Percentiles rank a stretch among this genome's conserved stretches.
These are phyloP conservation scores for Meripilus lineatus DNA, from an alignment of 1,284 basidiomycete genomes.

Conservation along the genomic window DNA sequence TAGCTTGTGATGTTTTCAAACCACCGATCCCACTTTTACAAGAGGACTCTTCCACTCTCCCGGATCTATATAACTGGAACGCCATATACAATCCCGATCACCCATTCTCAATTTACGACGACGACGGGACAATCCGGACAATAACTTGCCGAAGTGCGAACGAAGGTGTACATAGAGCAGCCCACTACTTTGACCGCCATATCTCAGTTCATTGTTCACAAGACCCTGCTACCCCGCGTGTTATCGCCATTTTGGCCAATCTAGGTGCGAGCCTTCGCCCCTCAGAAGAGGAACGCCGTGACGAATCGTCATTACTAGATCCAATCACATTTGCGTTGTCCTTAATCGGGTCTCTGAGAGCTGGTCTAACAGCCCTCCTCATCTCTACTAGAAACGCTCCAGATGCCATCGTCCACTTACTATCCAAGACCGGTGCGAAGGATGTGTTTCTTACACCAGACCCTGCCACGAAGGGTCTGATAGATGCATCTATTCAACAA, in stretches of 20 bases:
- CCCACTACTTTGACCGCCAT: slow-evolving; percentile 1
- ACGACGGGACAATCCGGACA: slow-evolving; percentile 6
- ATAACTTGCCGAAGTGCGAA: slow-evolving; percentile 11
- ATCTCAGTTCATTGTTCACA: not conserved
- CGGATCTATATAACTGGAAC: slow-evolving; percentile 30
- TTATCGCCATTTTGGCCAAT: slow-evolving; percentile 12
- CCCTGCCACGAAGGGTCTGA: slow-evolving; percentile 19
- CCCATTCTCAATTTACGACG: slow-evolving; percentile 24
- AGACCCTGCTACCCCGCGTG: not conserved
- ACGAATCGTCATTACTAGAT: slow-evolving; percentile 18
- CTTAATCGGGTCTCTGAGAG: slow-evolving; percentile 23
- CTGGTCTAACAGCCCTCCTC: slow-evolving; percentile 29
- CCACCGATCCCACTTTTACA: not conserved
- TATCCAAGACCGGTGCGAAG: slow-evolving; percentile 22
- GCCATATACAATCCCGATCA: slow-evolving; percentile 21
- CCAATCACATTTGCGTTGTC: slow-evolving; percentile 28
- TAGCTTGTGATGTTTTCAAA: slow-evolving; percentile 1
- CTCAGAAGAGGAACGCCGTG: not conserved
- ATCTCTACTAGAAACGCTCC: slow-evolving; percentile 37
- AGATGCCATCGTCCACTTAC: slow-evolving; percentile 30
- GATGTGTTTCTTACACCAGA: slow-evolving; percentile 28
- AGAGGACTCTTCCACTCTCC: slow-evolving; percentile 8
- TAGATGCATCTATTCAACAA: slow-evolving; percentile 5
- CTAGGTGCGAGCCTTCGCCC: slow-evolving; percentile 7
- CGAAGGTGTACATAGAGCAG: slow-evolving; percentile 10